Evolutionary conservation across 164 flowering plant genomes (phyloP), one percentile per base, ranked within the genome.

Genomic region (Cinnamomum chago): DNA sequence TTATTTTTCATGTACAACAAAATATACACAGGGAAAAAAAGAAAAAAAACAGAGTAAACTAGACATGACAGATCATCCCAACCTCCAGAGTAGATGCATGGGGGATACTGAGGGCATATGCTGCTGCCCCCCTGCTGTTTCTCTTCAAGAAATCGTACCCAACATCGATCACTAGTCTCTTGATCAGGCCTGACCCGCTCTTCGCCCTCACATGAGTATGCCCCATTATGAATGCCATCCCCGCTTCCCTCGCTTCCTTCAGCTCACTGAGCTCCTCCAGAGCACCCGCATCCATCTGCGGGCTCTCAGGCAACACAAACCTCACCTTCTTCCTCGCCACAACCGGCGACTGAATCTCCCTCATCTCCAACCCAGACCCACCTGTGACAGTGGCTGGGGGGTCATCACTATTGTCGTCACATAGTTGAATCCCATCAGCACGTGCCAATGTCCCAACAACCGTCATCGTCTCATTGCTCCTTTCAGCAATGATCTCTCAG

Each of bases 31-130:
- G n/a, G n/a, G n/a, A 40, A 55, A 2, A 55, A 2, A 1, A 0
- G 18, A 2, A 55, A 2, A 25, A 0, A 55, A 1, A 3, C 0
- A 15, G 12, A 55, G 60, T 17, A 28, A 20, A 33, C 52, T 67
- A 83, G 68, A 94, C 85, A 81, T 83, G 73, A 79, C 84, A 94
- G 3, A 88, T 76, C 97, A 94, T 94, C 25, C 97, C 98, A 35
- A 94, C 98, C 78, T 94, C 97, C 65, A 92, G 83, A 0, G 95
- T 90, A 0, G 96, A 94, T 18, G 92, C 90, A 82, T 92, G 93
- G 2, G 97, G 93, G 69, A 88, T 78, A 77, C 78, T 86, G 33
- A 90, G 74, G 7, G 88, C 87, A 82, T 84, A 78, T 14, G 79
- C 70, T 40, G 47, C 60, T 1, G 92, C 83, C 7, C 87, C 81